Conservation (phyloP, 2,329 filamentous ascomycete species). For the Annulohypoxylon truncatum region DNA sequence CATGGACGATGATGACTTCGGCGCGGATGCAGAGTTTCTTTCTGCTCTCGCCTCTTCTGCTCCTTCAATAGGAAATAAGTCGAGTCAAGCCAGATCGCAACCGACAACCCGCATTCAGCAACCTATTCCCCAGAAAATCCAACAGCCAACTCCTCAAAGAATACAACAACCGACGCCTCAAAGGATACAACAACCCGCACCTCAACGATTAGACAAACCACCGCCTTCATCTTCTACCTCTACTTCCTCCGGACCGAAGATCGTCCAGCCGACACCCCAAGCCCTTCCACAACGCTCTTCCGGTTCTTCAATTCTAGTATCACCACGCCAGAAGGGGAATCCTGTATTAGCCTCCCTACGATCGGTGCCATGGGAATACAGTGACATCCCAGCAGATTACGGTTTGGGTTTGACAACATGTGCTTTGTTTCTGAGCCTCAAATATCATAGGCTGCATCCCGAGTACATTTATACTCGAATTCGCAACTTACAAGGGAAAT, state of each 20-base stretch:
- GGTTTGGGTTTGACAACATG: slow-evolving; percentile 88
- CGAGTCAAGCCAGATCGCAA: slow-evolving; percentile 42
- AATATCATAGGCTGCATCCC: slow-evolving; percentile 96
- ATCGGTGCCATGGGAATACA: slow-evolving; percentile 93
- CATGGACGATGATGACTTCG: slow-evolving; percentile 59
- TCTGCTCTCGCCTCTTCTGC: slow-evolving; percentile 51
- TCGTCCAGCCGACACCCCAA: slow-evolving; percentile 91
- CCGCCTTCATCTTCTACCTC: slow-evolving; percentile 57
- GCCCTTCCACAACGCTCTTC: slow-evolving; percentile 73
- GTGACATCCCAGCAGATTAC: slow-evolving; percentile 95
- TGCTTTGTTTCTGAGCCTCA: slow-evolving; percentile 91
- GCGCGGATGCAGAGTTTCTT: slow-evolving; percentile 58
- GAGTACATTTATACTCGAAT: slow-evolving; percentile 98
- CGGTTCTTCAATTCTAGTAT: slow-evolving; percentile 87
- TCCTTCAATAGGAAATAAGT: slow-evolving; percentile 38
- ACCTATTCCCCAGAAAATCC: slow-evolving; percentile 31
- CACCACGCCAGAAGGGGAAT: slow-evolving; percentile 93
- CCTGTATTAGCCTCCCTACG: slow-evolving; percentile 87
- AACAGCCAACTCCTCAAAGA: slow-evolving; percentile 50
- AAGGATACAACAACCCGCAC: slow-evolving; percentile 59
- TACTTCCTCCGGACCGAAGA: slow-evolving; percentile 58
- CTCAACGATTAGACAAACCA: slow-evolving; percentile 66
- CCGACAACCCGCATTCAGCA: slow-evolving; percentile 52
- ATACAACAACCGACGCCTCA: slow-evolving; percentile 64
- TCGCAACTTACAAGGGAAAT: slow-evolving; percentile 83